Evolutionary conservation across 1,284 basidiomycete species (phyloP), one percentile per base, ranked within the genome.

Genomic region (Schizophyllum amplum): DNA sequence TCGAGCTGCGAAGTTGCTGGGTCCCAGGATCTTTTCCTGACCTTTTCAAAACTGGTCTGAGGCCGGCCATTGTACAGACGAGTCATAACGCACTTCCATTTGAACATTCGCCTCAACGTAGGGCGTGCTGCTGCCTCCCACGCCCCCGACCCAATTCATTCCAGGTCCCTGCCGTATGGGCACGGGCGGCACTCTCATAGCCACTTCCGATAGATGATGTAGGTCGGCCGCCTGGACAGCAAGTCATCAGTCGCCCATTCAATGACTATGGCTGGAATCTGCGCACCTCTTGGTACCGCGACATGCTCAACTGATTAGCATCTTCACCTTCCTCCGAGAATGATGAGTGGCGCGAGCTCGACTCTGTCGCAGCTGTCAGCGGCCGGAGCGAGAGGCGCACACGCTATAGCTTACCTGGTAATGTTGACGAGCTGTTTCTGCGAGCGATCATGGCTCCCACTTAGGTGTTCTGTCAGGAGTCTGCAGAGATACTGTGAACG

Each of bases 401-500:
- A n/a, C n/a, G 33, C 33, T 17, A 9, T 13, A 42, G 33, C 33
- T 42, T 42, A 42, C 33, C 33, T 42, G 33, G 33, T 42, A 42
- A 42, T 42, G 33, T 42, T 17, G 33, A 42, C 11, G 33, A 9
- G 17, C 33, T 42, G 33, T 42, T 42, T 17, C 33, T 42, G 17
- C 33, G 33, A 9, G 33, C 33, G 11, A 42, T 42, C 33, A 42
- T 42, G 17, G 33, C 33, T 13, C 33, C 33, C 33, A 42, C 33
- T 42, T 9, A 42, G 11, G 26, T 33, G 54, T 54, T 49, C 7
- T 17, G 27, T 48, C 17, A 20, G 57, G 23, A 59, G 56, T 55
- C 55, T 58, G 54, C 20, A 52, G 48, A 20, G 51, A 51, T 55
- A n/a, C 24, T 27, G 20, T 33, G 51, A 20, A 23, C 20, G 52